A percentile compares a stretch with the other conserved stretches of the same genome.
Conservation (phyloP, 164 flowering plant species). For the Platanus orientalis region DNA sequence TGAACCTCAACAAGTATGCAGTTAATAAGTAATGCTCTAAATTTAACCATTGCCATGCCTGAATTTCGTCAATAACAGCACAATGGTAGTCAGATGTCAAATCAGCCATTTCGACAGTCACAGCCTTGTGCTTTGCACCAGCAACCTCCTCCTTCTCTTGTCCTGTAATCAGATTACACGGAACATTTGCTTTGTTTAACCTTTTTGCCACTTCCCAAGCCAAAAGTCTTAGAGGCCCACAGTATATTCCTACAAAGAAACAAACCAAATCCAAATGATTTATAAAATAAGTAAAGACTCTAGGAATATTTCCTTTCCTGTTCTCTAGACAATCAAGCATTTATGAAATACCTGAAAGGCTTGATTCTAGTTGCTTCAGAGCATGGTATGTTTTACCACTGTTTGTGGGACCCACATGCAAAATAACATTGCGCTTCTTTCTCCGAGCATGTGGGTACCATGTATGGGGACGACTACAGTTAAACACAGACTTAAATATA, state of each 20-base stretch:
- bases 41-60: conserved; percentile 40
- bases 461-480: conserved; percentile 69
- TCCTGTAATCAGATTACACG: conserved; percentile 86
- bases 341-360: conserved; percentile 57
- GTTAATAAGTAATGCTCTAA: neutral
- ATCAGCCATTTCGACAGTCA: conserved; percentile 98
- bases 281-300: neutral
- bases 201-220: conserved; percentile 95
- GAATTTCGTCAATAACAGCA: conserved; percentile 96
- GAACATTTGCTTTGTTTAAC: conserved; percentile 77
- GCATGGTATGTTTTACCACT: conserved; percentile 97
- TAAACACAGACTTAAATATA: neutral
- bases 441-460: conserved; percentile 91
- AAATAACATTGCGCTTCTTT: conserved; percentile 60
- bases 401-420: conserved; percentile 97
- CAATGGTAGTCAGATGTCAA: conserved; percentile 57
- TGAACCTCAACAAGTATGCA: neutral
- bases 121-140: conserved; percentile 86
- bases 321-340: too few relatives aligned
- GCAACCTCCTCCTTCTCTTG: conserved; percentile 83
- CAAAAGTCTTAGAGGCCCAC: conserved; percentile 89
- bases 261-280: neutral
- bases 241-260: conserved; percentile 62
- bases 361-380: conserved; percentile 60
- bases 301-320: too few relatives aligned